Base-by-base conservation (phyloP, 768 basidiomycete species). In the Phanerodontia chrysosporium region DNA sequence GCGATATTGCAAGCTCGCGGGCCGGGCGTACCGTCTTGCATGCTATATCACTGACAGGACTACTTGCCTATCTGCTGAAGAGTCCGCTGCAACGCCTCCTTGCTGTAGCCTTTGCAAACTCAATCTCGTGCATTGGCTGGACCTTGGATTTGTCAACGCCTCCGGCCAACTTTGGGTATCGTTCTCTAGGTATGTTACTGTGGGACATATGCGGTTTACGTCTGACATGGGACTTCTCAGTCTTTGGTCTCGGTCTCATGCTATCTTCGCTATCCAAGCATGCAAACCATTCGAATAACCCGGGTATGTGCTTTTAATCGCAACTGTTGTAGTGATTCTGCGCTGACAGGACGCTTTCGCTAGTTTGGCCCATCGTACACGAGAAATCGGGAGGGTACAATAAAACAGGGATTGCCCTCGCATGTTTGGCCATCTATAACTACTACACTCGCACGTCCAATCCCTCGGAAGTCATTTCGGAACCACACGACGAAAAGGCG, bases 321-420 rank as follows among this genome's bases (percentile, higher is more conserved):
- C 16, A n/a, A 7, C 10, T 12, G 2, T 16, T 25, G n/a, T 14
- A 49, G 51, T 25, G 24, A 1, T n/a, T 55, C 16, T 49, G 45
- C 24, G n/a, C 52, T 29, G 35, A 45, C 16, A 44, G 9, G n/a
- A 21, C 25, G 18, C 39, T 35, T 29, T 9, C 51, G 29, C 9
- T 53, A 90, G 87, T 93, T 28, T 95, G 92, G 92, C 86, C 87
- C 1, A 83, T 90, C 66, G 78, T 90, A 25, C 79, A 90, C 63
- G 78, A 78, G 55, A 73, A 78, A 27, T 84, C 85, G 0, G 86
- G 84, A 16, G 85, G 88, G 14, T 86, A 81, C 73, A 92, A 94
- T 69, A 84, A 80, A 65, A 80, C 76, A 1, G 87, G 90, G 3
- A 69, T 92, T 25, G 45, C 70, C 0, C 69, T 92, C 1, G 87